Conservation (phyloP, 768 basidiomycete species). For the Tulasnella sp. region DNA sequence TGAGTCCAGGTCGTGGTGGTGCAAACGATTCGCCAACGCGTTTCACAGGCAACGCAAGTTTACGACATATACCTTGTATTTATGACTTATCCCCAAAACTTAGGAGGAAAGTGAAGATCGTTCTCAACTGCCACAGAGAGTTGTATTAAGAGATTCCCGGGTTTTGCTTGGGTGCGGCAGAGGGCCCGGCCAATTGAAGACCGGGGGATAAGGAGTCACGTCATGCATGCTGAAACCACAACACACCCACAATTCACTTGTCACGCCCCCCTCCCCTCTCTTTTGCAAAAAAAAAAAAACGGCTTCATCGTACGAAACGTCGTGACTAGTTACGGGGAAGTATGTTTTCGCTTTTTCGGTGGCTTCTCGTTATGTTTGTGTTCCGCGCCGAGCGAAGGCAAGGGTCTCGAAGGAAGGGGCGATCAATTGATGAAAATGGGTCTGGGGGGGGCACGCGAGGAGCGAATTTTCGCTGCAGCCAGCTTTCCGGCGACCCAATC, state of each 20-base stretch:
- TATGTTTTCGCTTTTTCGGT: background rate
- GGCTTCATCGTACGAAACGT: background rate
- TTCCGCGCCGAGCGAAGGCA: background rate
- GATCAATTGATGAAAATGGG: background rate
- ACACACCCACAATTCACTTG: background rate
- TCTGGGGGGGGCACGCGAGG: background rate
- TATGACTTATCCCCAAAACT: background rate
- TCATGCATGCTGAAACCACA: background rate
- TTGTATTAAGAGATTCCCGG: background rate
- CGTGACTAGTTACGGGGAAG: background rate
- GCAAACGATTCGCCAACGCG: background rate
- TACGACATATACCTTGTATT: background rate
- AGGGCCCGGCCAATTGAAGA: background rate
- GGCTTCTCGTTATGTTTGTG: conserved; percentile 1
- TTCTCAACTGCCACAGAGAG: background rate
- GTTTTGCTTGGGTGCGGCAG: background rate
- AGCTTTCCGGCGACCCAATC: background rate
- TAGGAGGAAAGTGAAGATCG: conserved; percentile 4
- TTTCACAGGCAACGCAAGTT: background rate
- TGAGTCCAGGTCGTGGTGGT: background rate
- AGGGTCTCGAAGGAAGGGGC: conserved; percentile 14
- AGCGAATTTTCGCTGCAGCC: conserved; percentile 3
- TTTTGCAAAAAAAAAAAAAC: background rate
- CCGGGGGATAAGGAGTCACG: background rate
- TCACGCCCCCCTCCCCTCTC: background rate